These are phyloP conservation scores for Panicum virgatum DNA, from an alignment of 202 grass and related monocot genomes.

Conservation along the genomic window DNA sequence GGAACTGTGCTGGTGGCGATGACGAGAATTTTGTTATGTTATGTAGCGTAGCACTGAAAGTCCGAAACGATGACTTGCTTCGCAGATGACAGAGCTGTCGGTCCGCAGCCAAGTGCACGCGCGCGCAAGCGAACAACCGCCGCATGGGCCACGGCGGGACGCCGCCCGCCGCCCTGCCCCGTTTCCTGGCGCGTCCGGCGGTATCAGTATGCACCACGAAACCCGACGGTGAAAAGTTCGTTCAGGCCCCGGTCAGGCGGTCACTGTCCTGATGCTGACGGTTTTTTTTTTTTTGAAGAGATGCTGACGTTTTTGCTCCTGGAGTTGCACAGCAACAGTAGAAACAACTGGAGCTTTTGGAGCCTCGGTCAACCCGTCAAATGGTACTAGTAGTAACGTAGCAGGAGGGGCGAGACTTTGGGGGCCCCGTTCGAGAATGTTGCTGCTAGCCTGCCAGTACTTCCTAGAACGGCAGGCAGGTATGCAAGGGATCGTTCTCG, in stretches of 20 bases:
- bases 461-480: background rate
- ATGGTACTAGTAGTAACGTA: background rate
- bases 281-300: too few relatives aligned
- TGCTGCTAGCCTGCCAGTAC: background rate
- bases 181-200: background rate
- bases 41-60: background rate
- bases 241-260: background rate
- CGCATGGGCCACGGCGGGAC: background rate
- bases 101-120: background rate
- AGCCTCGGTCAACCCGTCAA: background rate
- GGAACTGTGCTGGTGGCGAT: background rate
- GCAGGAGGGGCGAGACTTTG: background rate
- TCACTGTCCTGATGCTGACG: background rate
- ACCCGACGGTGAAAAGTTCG: background rate
- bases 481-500: background rate
- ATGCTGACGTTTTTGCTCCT: background rate
- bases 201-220: background rate
- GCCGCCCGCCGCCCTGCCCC: background rate
- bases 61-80: too few relatives aligned
- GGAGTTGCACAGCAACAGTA: background rate
- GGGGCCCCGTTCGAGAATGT: background rate
- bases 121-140: background rate
- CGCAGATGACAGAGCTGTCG: background rate
- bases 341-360: background rate
- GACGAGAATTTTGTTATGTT: background rate